Percentiles rank a stretch among this genome's conserved stretches.
Evolutionary conservation across 805 yeast species (phyloP).

Genomic region (Yarrowia sp.): DNA sequence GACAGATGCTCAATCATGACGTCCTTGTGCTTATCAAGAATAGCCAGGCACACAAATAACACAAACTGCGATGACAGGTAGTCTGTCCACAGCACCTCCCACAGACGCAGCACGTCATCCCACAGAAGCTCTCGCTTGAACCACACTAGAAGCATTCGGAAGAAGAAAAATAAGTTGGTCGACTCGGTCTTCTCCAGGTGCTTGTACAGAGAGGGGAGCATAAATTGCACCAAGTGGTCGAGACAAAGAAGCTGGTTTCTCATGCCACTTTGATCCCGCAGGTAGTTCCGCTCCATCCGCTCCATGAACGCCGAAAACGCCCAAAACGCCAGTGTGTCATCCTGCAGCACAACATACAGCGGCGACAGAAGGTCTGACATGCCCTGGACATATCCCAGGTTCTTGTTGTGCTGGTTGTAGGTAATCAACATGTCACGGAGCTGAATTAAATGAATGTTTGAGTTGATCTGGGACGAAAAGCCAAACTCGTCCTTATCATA

Average conservation of each 20-base stretch:
- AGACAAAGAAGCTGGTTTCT: conserved; percentile 83
- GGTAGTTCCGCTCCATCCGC: conserved; percentile 91
- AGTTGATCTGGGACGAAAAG: conserved; percentile 44
- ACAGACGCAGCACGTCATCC: conserved; percentile 75
- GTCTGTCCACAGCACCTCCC: conserved; percentile 95
- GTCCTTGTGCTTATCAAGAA: conserved; percentile 84
- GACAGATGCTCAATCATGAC: conserved; percentile 74
- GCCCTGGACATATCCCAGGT: conserved; percentile 96
- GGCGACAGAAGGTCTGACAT: conserved; percentile 95
- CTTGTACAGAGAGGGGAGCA: conserved; percentile 82
- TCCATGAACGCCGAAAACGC: conserved; percentile 88
- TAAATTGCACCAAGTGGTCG: conserved; percentile 84
- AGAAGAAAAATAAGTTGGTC: conserved; percentile 88
- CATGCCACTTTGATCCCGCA: conserved; percentile 93
- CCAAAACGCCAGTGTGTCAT: conserved; percentile 87
- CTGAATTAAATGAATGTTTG: conserved; percentile 77
- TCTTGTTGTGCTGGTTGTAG: conserved; percentile 80
- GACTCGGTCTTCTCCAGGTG: conserved; percentile 90
- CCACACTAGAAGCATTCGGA: conserved; percentile 95
- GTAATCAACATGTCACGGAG: conserved; percentile 83
- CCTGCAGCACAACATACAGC: conserved; percentile 65
- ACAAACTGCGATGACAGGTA: conserved; percentile 86
- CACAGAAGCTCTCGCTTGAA: conserved; percentile 88
- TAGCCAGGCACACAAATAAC: conserved; percentile 83
- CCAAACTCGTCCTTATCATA: conserved; percentile 38